Conservation (phyloP, 129 eudicot species). For the Logfia minima region DNA sequence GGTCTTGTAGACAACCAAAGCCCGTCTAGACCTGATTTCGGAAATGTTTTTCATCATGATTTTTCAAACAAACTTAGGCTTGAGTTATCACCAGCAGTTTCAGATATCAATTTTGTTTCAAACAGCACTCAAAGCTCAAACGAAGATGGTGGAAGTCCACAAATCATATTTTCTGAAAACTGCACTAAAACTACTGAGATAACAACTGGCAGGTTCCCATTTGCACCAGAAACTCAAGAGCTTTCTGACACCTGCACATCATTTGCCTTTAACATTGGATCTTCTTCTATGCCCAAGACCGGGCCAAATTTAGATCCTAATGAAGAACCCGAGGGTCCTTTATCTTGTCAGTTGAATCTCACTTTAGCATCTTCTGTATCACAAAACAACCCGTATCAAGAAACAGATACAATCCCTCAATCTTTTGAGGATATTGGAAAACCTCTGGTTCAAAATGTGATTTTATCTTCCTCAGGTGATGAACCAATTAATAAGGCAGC, state of each 20-base stretch:
- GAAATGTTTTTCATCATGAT: slow-evolving; percentile 54
- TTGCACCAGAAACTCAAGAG: slow-evolving; percentile 57
- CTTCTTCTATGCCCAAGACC: slow-evolving; percentile 42
- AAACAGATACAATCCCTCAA: slow-evolving; percentile 34
- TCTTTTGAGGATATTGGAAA: slow-evolving; percentile 40
- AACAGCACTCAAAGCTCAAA: slow-evolving; percentile 84
- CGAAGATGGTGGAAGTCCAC: slow-evolving; percentile 64
- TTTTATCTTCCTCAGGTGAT: slow-evolving; percentile 36
- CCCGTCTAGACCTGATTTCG: slow-evolving; percentile 59
- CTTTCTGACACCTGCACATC: slow-evolving; percentile 86
- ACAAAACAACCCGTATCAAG: slow-evolving; percentile 43
- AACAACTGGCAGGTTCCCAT: slow-evolving; percentile 34
- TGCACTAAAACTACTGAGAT: slow-evolving; percentile 33
- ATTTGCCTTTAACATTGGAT: slow-evolving; percentile 57
- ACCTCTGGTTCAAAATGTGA: slow-evolving; percentile 33
- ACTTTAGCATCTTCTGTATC: slow-evolving; percentile 68
- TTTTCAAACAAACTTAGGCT: slow-evolving; percentile 61
- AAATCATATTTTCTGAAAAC: slow-evolving; percentile 43
- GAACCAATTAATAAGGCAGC: slow-evolving; percentile 29
- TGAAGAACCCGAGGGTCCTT: slow-evolving; percentile 61
- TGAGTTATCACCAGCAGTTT: slow-evolving; percentile 75
- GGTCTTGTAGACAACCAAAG: slow-evolving; percentile 50
- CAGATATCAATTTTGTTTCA: slow-evolving; percentile 72
- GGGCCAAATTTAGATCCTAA: slow-evolving; percentile 36
- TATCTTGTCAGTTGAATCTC: slow-evolving; percentile 76